Percentiles rank a stretch among this genome's conserved stretches.
Conservation (phyloP, 768 basidiomycete species). For the Obba rivulosa region DNA sequence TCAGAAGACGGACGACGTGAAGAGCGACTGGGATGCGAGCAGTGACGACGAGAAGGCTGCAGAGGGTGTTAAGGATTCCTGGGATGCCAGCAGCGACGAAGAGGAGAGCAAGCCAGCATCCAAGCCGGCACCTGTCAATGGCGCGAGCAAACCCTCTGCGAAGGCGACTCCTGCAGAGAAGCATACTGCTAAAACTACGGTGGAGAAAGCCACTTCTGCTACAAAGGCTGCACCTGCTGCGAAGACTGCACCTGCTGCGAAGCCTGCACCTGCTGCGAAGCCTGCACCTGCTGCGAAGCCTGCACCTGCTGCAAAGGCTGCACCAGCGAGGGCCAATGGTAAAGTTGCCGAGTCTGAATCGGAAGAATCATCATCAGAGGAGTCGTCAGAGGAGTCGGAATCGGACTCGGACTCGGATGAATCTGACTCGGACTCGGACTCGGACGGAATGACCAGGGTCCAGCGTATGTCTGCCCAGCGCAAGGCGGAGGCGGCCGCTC, state of each 20-base stretch:
- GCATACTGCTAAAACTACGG: too few species aligned
- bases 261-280: constrained; percentile 20
- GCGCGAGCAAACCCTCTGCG: not conserved
- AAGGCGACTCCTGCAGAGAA: too few species aligned
- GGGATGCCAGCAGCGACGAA: constrained; percentile 46
- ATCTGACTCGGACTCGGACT: constrained; percentile 41
- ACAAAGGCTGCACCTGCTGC: not conserved
- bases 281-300: constrained; percentile 26
- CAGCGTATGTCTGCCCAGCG: constrained; percentile 64
- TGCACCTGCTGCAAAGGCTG: constrained; percentile 19
- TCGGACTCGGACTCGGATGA: constrained; percentile 33
- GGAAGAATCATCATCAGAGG: constrained; percentile 14
- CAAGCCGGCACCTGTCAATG: constrained; percentile 5
- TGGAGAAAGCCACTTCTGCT: constrained; percentile 5
- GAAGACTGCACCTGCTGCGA: constrained; percentile 10
- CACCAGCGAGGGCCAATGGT: constrained; percentile 15
- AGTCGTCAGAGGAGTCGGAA: constrained; percentile 17
- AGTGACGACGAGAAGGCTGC: constrained; percentile 29
- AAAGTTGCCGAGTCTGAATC: constrained; percentile 8
- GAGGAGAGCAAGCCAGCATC: constrained; percentile 26
- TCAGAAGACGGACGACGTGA: constrained; percentile 25
- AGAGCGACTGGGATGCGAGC: constrained; percentile 48
- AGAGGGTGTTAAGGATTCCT: constrained; percentile 42
- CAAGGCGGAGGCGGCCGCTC: constrained; percentile 82
- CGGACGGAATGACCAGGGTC: constrained; percentile 59